Conservation (phyloP, 2,329 filamentous ascomycete genomes). For the Ophiocordyceps camponoti-leonardi region DNA sequence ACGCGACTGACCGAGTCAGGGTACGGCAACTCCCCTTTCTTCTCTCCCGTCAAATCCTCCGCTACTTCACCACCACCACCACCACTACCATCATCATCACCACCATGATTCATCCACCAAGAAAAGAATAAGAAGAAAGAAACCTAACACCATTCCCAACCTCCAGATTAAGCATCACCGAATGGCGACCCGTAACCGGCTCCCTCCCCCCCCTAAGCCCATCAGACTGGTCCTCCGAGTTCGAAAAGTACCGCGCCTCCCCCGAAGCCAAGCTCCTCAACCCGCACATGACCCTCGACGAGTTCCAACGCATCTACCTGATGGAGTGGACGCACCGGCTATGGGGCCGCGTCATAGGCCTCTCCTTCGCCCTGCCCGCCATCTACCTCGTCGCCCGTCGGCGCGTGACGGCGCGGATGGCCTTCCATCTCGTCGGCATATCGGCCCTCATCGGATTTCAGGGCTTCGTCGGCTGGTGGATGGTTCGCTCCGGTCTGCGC, state of each 20-base stretch:
- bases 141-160: neutral
- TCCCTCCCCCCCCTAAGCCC: constrained; percentile 66
- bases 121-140: neutral
- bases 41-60: neutral
- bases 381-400: constrained; percentile 73
- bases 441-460: constrained; percentile 85
- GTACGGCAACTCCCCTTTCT: constrained; percentile 28
- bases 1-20: constrained; percentile 92
- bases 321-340: constrained; percentile 98
- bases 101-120: too few species aligned
- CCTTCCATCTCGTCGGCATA: constrained; percentile 63
- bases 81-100: too few species aligned
- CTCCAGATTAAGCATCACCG: constrained; percentile 78
- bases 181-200: constrained; percentile 95
- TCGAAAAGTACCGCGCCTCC: constrained; percentile 77
- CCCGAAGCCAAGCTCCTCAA: constrained; percentile 90
- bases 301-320: constrained; percentile 98
- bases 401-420: constrained; percentile 63
- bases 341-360: constrained; percentile 82
- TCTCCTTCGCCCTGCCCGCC: constrained; percentile 78
- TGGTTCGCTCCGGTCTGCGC: constrained; percentile 92
- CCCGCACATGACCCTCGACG: constrained; percentile 75
- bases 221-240: constrained; percentile 82
- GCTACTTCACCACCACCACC: too few species aligned
- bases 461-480: constrained; percentile 96